phyloP scores from a whole-genome alignment of 176 grass and related monocot genomes.

The Raddia distichophylla region DNA sequence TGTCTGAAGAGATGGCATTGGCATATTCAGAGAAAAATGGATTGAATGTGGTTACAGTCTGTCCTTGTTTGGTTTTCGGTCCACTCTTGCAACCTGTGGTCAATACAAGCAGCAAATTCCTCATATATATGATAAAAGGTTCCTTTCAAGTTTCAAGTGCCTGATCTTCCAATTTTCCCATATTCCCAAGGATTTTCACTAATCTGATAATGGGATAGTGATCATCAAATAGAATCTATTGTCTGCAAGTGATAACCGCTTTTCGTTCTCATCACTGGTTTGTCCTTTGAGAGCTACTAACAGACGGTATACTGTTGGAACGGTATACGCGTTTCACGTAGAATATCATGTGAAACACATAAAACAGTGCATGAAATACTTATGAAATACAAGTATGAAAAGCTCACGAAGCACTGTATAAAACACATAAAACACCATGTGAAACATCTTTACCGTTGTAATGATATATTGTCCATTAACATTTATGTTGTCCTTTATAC shows the following conservation, averaged over 20 bases:
- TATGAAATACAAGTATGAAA: no score
- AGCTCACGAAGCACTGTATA: no score
- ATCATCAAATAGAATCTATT: slow-evolving; percentile 24
- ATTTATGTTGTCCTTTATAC: background rate
- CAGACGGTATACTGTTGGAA: no score
- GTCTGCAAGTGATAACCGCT: background rate
- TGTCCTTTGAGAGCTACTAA: background rate
- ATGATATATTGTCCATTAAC: no score
- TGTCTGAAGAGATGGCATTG: slow-evolving; percentile 42
- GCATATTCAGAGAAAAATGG: slow-evolving; percentile 44
- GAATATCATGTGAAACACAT: no score
- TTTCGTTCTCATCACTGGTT: background rate
- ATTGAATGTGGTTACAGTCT: slow-evolving; percentile 32
- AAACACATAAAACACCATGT: no score
- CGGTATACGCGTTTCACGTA: no score
- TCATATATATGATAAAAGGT: slow-evolving; percentile 48
- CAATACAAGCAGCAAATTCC: slow-evolving; percentile 28
- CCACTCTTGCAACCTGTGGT: slow-evolving; percentile 37
- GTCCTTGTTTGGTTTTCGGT: slow-evolving; percentile 36
- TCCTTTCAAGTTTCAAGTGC: background rate
- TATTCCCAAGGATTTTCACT: background rate
- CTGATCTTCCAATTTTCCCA: slow-evolving; percentile 1
- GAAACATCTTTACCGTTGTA: no score
- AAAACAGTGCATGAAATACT: no score
- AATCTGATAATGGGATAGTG: no score